Base-by-base conservation (phyloP, 2,329 filamentous ascomycete species). In the Ceratocystis albifundus region DNA sequence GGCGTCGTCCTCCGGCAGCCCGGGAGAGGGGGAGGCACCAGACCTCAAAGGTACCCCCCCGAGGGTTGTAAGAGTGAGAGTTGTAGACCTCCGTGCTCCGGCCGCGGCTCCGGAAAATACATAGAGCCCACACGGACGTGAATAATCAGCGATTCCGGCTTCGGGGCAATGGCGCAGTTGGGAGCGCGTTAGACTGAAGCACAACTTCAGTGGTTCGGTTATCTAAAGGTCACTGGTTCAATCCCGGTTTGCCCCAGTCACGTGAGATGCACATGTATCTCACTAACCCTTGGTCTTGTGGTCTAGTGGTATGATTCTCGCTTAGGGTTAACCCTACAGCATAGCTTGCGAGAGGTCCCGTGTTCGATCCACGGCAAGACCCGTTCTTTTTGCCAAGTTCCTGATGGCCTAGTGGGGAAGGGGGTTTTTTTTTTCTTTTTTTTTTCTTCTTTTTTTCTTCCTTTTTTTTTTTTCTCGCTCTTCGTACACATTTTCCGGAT, bases 291-390 rank as follows among this genome's bases (percentile, higher is more conserved):
- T 64, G 77, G 76, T 77, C 76, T 77, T 77, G 75, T 84, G 80
- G 81, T 83, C 82, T 84, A 84, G 82, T 81, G 83, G 82, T 85
- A 85, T 85, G 82, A 84, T 85, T 84, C 82, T 84, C 82, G 82
- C 83, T 85, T 85, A 85, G 83, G 83, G 83, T 74, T 66, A 69
- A 76, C 74, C 75, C 75, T 73, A 70, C 61, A 73, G 66, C 62
- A 65, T 48, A n/a, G 65, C 66, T 68, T 70, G 70, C 69, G 69
- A 69, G 70, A 70, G 69, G 69, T 69, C 70, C 69, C 67, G 70
- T 67, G 70, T 70, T 70, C 70, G 67, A 70, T 70, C 69, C 69
- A 66, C 70, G 70, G 70, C 59, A 68, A 67, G 65, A 64, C 66
- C 68, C 68, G 59, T 20, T 32, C 8, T 64, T 67, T 64, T 64